Evolutionary conservation across 2,329 filamentous ascomycete genomes (phyloP), one percentile per base, ranked within the genome.

Genomic region (Epichloe gansuensis): DNA sequence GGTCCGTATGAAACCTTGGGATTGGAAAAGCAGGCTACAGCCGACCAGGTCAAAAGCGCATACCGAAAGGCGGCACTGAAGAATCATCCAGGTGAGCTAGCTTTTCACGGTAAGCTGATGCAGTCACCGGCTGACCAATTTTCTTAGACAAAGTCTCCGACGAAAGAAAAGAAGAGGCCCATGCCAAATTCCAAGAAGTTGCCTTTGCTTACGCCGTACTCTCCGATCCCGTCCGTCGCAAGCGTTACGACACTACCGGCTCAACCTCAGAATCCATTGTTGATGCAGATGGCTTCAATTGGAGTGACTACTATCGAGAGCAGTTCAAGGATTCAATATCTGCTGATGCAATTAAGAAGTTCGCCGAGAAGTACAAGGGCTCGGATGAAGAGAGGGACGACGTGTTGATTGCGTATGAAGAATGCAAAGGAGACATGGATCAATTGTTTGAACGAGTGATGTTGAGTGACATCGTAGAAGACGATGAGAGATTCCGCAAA

Each of bases 141-240:
- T 15, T 8, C 6, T 11, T 53, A 85, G 89, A 95, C 76, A 95
- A 95, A 72, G 87, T 82, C 4, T 59, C 80, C 15, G 74, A 78
- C 1, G 75, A 81, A 23, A 71, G 84, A 50, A 89, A 88, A 63
- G 76, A 82, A 27, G 71, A 77, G 42, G 91, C 93, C 2, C 84
- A 95, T 60, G 74, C 76, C 55, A 84, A 79, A 51, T 98, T 98
- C 67, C 93, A 98, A 68, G 76, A 85, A 59, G 82, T 98, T 59
- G 91, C 91, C 25, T 91, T 96, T 62, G 91, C 93, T 50, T 95
- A 97, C 64, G 91, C 89, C 36, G 80, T 98, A 48, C 85, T 98
- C 38, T 95, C 88, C 35, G 88, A 96, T 60, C 76, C 85, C 23
- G 75, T 76, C 21, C 82, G 93, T 50, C 86, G 93, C 59, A 82